phyloP scores from a whole-genome alignment of 345 rosid species.

The Excoecaria agallocha region DNA sequence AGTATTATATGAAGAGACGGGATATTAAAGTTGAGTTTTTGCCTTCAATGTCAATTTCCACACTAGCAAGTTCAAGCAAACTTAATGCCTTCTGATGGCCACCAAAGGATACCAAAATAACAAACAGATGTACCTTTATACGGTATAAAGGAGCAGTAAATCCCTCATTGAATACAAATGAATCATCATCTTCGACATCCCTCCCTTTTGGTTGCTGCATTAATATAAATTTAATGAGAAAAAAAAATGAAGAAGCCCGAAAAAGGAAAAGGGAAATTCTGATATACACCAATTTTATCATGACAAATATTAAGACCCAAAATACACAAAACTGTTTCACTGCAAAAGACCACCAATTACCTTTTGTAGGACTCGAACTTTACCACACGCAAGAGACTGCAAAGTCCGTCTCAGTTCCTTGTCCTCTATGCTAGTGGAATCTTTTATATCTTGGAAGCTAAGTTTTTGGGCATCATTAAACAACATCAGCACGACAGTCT shows the following conservation, averaged over 20 bases:
- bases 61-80: neutral
- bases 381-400: conserved; percentile 98
- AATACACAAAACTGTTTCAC: neutral
- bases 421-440: conserved; percentile 88
- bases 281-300: neutral
- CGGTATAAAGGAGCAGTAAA: conserved; percentile 84
- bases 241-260: neutral
- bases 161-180: conserved; percentile 72
- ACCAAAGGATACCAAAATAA: neutral
- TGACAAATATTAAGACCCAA: neutral
- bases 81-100: neutral
- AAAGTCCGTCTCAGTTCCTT: conserved; percentile 90
- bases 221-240: conserved; percentile 8
- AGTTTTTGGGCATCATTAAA: conserved; percentile 92
- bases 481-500: conserved; percentile 97
- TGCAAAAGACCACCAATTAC: conserved; percentile 29
- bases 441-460: conserved; percentile 88
- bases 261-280: neutral
- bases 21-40: neutral
- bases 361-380: conserved; percentile 91
- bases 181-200: conserved; percentile 90
- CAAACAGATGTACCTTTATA: conserved; percentile 53
- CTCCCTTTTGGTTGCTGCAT: conserved; percentile 85
- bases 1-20: neutral
- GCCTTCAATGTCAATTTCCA: neutral